These are phyloP conservation scores for Trichaptum fuscoviolaceum DNA, from an alignment of 768 basidiomycete genomes.

Conservation along the genomic window DNA sequence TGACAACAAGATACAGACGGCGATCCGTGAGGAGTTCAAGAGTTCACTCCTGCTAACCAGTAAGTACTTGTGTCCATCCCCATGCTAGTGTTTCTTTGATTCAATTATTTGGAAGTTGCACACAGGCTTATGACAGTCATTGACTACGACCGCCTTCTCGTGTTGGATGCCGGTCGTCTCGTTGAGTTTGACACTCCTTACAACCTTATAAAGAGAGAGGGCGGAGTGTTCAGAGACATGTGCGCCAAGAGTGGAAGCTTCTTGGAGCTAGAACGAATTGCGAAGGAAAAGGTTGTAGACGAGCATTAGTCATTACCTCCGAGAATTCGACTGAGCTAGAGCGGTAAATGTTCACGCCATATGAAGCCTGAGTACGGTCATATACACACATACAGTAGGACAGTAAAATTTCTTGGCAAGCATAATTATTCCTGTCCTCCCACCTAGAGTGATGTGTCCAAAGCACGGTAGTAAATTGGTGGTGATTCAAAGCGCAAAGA, in stretches of 20 bases:
- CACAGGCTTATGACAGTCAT: constrained; percentile 19
- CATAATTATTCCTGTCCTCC: no score
- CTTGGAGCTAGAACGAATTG: not conserved
- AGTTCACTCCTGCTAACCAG: constrained; percentile 69
- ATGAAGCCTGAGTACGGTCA: no score
- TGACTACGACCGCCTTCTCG: constrained; percentile 51
- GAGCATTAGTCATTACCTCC: no score
- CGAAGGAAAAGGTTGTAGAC: not conserved
- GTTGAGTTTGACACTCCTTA: constrained; percentile 48
- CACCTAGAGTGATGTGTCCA: no score
- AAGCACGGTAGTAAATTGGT: no score
- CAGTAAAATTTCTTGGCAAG: no score
- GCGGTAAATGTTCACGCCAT: no score
- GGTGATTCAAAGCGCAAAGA: no score
- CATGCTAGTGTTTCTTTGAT: constrained; percentile 15
- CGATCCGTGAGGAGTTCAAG: constrained; percentile 82
- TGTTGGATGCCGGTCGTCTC: constrained; percentile 63
- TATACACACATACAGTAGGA: no score
- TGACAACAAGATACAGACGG: constrained; percentile 84
- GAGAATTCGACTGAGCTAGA: no score
- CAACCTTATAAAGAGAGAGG: constrained; percentile 40
- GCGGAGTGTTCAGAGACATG: constrained; percentile 48
- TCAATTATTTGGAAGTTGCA: constrained; percentile 23
- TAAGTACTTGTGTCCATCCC: constrained; percentile 26
- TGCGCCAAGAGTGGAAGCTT: constrained; percentile 39